phyloP scores from a whole-genome alignment of 139 green algal genomes.

The Closterium sp. region DNA sequence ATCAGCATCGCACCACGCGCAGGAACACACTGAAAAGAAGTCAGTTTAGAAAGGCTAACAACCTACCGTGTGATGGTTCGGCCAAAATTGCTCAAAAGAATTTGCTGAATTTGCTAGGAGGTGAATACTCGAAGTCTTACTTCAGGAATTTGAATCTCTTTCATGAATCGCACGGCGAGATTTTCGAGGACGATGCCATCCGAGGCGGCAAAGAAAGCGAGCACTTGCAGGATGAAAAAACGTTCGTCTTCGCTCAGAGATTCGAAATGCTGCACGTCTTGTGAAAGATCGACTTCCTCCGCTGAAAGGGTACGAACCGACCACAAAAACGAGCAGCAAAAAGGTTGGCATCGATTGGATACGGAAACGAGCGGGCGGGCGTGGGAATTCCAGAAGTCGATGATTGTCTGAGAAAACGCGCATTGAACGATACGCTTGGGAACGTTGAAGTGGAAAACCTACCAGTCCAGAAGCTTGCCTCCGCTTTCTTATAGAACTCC shows the following conservation, averaged over 20 bases:
- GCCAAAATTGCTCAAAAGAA: not conserved
- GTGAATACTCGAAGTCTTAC: conserved; percentile 43
- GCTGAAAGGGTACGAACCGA: conserved; percentile 58
- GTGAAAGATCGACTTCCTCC: conserved; percentile 90
- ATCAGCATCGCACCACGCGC: not conserved
- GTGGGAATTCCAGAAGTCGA: not conserved
- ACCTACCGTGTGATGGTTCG: not conserved
- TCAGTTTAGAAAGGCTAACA: not conserved
- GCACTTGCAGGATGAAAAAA: conserved; percentile 93
- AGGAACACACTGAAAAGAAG: not conserved
- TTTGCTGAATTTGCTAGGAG: not conserved
- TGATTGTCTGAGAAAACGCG: not conserved
- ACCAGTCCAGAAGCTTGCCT: conserved; percentile 83
- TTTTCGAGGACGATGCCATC: conserved; percentile 98
- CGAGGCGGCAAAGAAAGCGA: conserved; percentile 94
- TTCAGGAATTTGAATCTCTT: conserved; percentile 89
- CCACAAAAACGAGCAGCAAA: not conserved
- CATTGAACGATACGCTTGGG: not conserved
- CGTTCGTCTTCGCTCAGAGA: conserved; percentile 80
- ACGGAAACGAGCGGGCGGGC: not conserved
- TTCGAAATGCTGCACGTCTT: conserved; percentile 89
- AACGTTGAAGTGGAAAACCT: not conserved
- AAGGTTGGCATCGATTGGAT: not conserved
- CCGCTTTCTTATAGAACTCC: conserved; percentile 95
- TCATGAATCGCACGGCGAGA: conserved; percentile 90